A percentile compares a stretch with the other conserved stretches of the same genome.
These are phyloP conservation scores for Nissolia schottii DNA, from an alignment of 306 rosid genomes.

Conservation along the genomic window DNA sequence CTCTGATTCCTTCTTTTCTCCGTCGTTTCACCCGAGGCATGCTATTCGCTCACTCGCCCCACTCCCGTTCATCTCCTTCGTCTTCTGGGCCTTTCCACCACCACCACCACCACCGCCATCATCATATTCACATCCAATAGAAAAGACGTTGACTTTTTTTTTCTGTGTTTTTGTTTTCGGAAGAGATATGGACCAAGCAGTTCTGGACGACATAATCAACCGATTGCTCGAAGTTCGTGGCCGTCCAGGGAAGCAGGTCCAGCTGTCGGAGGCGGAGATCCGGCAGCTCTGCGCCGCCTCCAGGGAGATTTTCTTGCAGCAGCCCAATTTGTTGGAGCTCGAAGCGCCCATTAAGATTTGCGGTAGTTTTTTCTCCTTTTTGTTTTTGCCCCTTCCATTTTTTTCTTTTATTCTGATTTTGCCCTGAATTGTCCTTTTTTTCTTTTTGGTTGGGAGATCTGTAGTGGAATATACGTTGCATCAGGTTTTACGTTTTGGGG, in stretches of 20 bases:
- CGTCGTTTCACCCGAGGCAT: slow-evolving; percentile 25
- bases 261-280: slow-evolving; percentile 94
- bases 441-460: background rate
- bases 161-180: background rate
- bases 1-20: background rate
- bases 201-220: slow-evolving; percentile 81
- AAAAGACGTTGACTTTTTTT: slow-evolving; percentile 18
- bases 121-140: background rate
- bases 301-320: slow-evolving; percentile 77
- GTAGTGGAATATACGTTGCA: background rate
- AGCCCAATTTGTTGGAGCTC: slow-evolving; percentile 86
- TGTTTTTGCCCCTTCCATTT: background rate
- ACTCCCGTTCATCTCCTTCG: background rate
- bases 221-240: slow-evolving; percentile 91
- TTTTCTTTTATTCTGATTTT: no score
- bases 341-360: slow-evolving; percentile 99
- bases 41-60: slow-evolving; percentile 15
- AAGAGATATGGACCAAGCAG: slow-evolving; percentile 57
- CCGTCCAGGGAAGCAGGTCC: slow-evolving; percentile 96
- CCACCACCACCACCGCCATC: background rate
- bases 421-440: no score
- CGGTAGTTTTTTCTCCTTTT: slow-evolving; percentile 36
- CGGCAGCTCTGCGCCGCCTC: slow-evolving; percentile 71
- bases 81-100: background rate
- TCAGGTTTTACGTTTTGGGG: background rate